A percentile compares a stretch with the other conserved stretches of the same genome.
Evolutionary conservation across 345 rosid species (phyloP).

Genomic region (Mangifera indica): DNA sequence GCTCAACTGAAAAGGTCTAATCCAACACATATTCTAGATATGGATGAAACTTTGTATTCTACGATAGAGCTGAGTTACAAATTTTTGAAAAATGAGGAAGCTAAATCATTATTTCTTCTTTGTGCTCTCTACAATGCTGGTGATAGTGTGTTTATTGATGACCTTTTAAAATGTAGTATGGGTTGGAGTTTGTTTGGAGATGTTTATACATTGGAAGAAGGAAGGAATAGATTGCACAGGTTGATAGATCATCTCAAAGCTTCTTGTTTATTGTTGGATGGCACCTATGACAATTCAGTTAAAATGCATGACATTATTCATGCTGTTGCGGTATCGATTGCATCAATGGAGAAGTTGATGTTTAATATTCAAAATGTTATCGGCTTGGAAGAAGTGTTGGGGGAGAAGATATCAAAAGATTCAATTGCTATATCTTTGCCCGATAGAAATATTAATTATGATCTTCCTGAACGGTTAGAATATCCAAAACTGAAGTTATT

Average conservation of each 20-base stretch:
- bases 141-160: too few species aligned
- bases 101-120: not conserved
- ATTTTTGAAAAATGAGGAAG: not conserved
- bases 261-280: too few species aligned
- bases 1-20: not conserved
- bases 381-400: not conserved
- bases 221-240: too few species aligned
- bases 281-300: too few species aligned
- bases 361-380: slow-evolving; percentile 1
- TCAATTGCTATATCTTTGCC: slow-evolving; percentile 12
- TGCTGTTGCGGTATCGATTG: slow-evolving; percentile 18
- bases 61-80: not conserved
- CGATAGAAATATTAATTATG: not conserved
- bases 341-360: slow-evolving; percentile 7
- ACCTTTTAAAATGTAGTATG: too few species aligned
- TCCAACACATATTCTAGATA: not conserved
- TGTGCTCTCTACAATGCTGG: too few species aligned
- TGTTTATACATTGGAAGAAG: too few species aligned
- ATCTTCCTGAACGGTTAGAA: slow-evolving; percentile 18
- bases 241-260: too few species aligned
- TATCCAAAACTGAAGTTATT: slow-evolving; percentile 22
- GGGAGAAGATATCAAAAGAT: not conserved
- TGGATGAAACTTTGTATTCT: not conserved
- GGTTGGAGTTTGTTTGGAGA: too few species aligned
- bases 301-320: too few species aligned